Conservation (phyloP, 2,329 filamentous ascomycete species). For the Thielaviopsis populi region DNA sequence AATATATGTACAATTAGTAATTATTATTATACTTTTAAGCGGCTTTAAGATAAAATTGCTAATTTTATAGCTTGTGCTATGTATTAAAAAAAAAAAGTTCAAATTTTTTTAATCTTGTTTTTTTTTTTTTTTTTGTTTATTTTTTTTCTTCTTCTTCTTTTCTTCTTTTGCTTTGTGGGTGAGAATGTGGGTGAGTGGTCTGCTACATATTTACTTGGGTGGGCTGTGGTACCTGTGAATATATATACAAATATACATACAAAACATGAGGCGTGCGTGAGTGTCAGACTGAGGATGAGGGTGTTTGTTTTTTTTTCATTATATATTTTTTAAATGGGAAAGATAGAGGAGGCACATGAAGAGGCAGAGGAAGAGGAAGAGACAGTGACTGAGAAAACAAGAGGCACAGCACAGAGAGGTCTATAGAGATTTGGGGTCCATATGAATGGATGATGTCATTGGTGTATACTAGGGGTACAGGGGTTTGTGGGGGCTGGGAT, state of each 20-base stretch:
- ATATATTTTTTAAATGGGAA: neutral
- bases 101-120: no score
- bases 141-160: neutral
- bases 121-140: neutral
- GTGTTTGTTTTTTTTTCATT: neutral
- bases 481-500: no score
- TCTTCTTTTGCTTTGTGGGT: neutral
- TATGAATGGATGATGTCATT: neutral
- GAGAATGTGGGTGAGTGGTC: no score
- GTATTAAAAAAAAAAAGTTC: no score
- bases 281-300: no score
- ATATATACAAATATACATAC: neutral
- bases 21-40: no score
- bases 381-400: neutral
- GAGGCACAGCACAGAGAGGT: neutral
- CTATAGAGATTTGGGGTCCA: neutral
- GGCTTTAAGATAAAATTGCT: no score
- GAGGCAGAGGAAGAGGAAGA: neutral
- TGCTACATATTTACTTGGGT: neutral
- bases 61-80: no score
- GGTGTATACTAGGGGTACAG: no score
- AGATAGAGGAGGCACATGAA: neutral
- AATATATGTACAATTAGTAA: no score
- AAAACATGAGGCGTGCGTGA: neutral
- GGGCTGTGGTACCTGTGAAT: neutral